Evolutionary conservation across 108 stramenopile species (phyloP), one percentile per base, ranked within the genome.

Genomic region (Cyclotella atomus): DNA sequence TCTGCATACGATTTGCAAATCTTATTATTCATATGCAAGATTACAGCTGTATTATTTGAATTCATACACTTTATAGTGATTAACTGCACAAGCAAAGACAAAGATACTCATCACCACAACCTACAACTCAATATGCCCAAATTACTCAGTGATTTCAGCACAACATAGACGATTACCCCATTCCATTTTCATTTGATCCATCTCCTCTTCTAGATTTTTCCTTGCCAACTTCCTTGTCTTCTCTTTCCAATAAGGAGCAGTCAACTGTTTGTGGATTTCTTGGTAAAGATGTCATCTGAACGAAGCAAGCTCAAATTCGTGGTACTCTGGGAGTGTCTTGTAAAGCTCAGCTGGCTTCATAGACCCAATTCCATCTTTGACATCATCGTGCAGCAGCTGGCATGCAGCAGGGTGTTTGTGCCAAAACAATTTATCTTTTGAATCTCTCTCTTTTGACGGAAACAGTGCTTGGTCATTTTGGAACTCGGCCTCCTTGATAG

Each of bases 281-380:
- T 56, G 55, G 29, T 56, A 56, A 56, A 56, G 9, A 56, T 56
- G 55, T 8, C 12, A 12, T 8, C 55, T 10, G 19, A 56, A 56
- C 6, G 9, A 7, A 14, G 9, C 8, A 28, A 56, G 55, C 9
- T 28, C 28, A 30, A 56, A 56, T 28, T 56, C 55, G 25, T 56
- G 9, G 55, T 56, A 56, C 55, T 56, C 55, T 56, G 25, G 28
- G 9, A 23, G 25, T 7, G 28, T 56, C 17, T 56, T 28, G 28
- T 19, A 28, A 14, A 56, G 25, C 12, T 56, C 25, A 7, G 55
- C 21, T 28, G 55, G 55, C 29, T 56, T 56, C 6, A 56, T 5
- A 56, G 25, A 28, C 9, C 29, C n/a, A n/a, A n/a, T 10, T 56
- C 55, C 55, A 24, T 56, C 5, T 16, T 14, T 30, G 4, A 28